These are phyloP conservation scores for Dissoconium aciculare DNA, from an alignment of 2,329 filamentous ascomycete genomes.

Conservation along the genomic window DNA sequence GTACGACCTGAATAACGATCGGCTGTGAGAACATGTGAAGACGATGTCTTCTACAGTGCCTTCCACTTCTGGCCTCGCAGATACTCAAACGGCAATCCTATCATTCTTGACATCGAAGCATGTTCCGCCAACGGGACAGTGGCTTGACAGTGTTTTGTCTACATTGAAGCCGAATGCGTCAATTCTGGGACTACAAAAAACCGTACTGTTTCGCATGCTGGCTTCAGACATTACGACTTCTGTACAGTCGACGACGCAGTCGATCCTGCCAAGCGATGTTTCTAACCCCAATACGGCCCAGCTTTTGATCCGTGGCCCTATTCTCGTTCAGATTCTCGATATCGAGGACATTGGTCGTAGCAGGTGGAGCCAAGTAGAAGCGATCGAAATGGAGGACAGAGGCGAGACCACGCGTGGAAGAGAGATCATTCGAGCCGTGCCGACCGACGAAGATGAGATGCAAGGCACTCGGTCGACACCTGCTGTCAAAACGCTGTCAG, in stretches of 20 bases:
- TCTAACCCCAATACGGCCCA: slow-evolving; percentile 41
- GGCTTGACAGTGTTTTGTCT: slow-evolving; percentile 49
- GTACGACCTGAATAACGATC: no score
- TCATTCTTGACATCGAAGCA: slow-evolving; percentile 16
- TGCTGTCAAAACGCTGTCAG: slow-evolving; percentile 12
- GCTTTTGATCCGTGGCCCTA: slow-evolving; percentile 41
- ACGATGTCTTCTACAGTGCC: no score
- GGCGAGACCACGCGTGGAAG: slow-evolving; percentile 62
- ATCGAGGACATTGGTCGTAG: slow-evolving; percentile 69
- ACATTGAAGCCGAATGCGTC: slow-evolving; percentile 43
- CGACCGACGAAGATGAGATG: slow-evolving; percentile 34
- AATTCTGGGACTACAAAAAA: slow-evolving; percentile 58
- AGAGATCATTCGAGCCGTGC: slow-evolving; percentile 63
- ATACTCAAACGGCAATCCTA: not conserved
- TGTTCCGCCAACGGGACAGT: slow-evolving; percentile 42
- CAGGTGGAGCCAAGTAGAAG: slow-evolving; percentile 77
- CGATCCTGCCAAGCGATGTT: slow-evolving; percentile 45
- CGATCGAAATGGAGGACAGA: slow-evolving; percentile 56
- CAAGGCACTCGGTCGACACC: slow-evolving; percentile 12
- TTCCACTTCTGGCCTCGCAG: no score
- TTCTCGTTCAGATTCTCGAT: slow-evolving; percentile 71
- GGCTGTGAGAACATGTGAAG: no score
- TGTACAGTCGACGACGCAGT: slow-evolving; percentile 26
- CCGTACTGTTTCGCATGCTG: slow-evolving; percentile 66
- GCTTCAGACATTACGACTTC: slow-evolving; percentile 59